phyloP scores from a whole-genome alignment of 2,329 filamentous ascomycete species.

The Epichloe sibirici region DNA sequence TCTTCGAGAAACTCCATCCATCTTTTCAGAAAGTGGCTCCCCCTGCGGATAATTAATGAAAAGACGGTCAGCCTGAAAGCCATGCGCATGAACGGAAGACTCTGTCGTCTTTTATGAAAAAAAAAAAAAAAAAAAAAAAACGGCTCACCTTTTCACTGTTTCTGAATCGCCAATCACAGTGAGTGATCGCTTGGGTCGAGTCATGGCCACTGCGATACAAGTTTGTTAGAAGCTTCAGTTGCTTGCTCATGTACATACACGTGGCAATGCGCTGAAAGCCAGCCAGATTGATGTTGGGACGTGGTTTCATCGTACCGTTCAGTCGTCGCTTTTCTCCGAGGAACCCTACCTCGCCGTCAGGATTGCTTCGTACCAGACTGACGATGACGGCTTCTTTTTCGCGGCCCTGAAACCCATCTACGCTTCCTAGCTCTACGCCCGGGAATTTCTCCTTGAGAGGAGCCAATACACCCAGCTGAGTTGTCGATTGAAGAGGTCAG shows the following conservation, averaged over 20 bases:
- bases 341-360: slow-evolving; percentile 81
- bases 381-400: slow-evolving; percentile 95
- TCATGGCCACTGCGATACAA: slow-evolving; percentile 81
- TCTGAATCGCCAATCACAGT: slow-evolving; percentile 90
- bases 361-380: slow-evolving; percentile 86
- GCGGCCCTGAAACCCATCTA: slow-evolving; percentile 93
- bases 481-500: slow-evolving; percentile 2
- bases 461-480: slow-evolving; percentile 62
- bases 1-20: slow-evolving; percentile 94
- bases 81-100: not conserved
- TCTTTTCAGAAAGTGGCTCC: slow-evolving; percentile 69
- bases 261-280: no score
- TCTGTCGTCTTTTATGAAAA: not conserved
- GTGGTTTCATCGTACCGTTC: slow-evolving; percentile 55
- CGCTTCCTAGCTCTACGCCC: slow-evolving; percentile 85
- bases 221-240: not conserved
- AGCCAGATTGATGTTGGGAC: not conserved
- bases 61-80: not conserved
- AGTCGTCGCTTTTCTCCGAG: slow-evolving; percentile 81
- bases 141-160: slow-evolving; percentile 71
- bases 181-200: slow-evolving; percentile 78
- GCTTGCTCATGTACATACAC: not conserved
- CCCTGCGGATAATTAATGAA: slow-evolving; percentile 36
- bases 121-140: not conserved
- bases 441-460: slow-evolving; percentile 71